Evolutionary conservation across 2,329 filamentous ascomycete species (phyloP).

Genomic region (Phyllosticta ampelicida): DNA sequence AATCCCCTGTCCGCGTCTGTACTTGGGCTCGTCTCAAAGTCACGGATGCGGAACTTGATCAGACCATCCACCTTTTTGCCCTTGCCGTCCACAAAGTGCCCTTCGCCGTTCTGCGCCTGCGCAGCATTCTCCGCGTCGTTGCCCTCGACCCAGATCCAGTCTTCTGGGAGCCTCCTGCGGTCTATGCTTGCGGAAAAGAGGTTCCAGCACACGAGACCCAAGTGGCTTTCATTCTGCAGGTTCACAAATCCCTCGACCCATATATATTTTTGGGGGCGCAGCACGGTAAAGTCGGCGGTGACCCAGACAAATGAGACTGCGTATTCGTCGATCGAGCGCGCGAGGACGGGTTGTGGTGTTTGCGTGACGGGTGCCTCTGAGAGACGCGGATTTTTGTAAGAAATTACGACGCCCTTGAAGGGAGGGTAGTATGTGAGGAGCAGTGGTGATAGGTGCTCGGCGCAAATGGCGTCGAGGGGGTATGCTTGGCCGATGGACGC

Average conservation of each 20-base stretch:
- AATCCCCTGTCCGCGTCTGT: slow-evolving; percentile 65
- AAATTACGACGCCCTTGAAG: slow-evolving; percentile 62
- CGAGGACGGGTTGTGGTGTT: background rate
- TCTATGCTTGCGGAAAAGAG: slow-evolving; percentile 87
- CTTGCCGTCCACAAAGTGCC: slow-evolving; percentile 63
- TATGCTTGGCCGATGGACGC: slow-evolving; percentile 59
- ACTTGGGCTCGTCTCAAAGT: slow-evolving; percentile 59
- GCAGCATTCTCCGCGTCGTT: slow-evolving; percentile 5
- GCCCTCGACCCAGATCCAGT: slow-evolving; percentile 70
- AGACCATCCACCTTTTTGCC: slow-evolving; percentile 57
- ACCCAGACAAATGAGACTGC: slow-evolving; percentile 80
- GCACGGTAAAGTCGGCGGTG: slow-evolving; percentile 76
- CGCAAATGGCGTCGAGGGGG: slow-evolving; percentile 59
- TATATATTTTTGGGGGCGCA: slow-evolving; percentile 62
- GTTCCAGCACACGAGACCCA: slow-evolving; percentile 82
- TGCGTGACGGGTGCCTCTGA: slow-evolving; percentile 40
- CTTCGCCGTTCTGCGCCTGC: slow-evolving; percentile 35
- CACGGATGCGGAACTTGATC: slow-evolving; percentile 67
- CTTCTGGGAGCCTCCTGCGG: slow-evolving; percentile 58
- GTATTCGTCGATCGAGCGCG: slow-evolving; percentile 49
- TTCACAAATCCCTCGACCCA: slow-evolving; percentile 74
- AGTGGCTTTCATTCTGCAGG: slow-evolving; percentile 76
- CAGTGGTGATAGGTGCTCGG: slow-evolving; percentile 64
- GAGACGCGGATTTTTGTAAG: slow-evolving; percentile 59
- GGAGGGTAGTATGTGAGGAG: slow-evolving; percentile 66